These are phyloP conservation scores for Mycena indigotica DNA, from an alignment of 768 basidiomycete genomes.

Conservation along the genomic window DNA sequence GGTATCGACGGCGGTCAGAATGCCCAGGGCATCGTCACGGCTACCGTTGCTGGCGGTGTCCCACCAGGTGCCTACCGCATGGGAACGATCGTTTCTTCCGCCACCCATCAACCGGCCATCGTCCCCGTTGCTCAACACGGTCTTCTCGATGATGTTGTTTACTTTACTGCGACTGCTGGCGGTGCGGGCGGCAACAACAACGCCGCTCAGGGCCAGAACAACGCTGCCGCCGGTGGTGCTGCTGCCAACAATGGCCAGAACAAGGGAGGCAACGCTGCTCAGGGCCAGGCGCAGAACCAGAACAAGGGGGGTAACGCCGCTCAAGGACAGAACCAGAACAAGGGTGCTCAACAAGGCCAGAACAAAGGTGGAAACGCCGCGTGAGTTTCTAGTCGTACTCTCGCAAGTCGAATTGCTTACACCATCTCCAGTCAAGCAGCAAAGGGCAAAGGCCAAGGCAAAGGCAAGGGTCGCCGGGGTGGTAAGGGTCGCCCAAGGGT, in stretches of 20 bases:
- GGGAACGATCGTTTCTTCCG: slow-evolving; percentile 55
- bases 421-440: too few relatives aligned
- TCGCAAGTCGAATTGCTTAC: background rate
- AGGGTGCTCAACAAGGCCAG: too few relatives aligned
- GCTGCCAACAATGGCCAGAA: slow-evolving; percentile 9
- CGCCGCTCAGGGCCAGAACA: slow-evolving; percentile 5
- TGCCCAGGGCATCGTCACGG: slow-evolving; percentile 49
- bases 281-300: background rate
- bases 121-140: slow-evolving; percentile 66
- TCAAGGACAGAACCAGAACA: too few relatives aligned
- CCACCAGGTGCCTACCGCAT: slow-evolving; percentile 61
- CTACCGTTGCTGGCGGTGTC: slow-evolving; percentile 55
- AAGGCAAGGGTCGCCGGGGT: background rate
- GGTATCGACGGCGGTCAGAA: slow-evolving; percentile 46
- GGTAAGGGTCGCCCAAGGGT: background rate
- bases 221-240: slow-evolving; percentile 3
- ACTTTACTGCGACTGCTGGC: slow-evolving; percentile 38
- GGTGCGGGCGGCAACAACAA: slow-evolving; percentile 18
- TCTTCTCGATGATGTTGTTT: slow-evolving; percentile 58
- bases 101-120: slow-evolving; percentile 62
- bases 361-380: too few relatives aligned
- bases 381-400: too few relatives aligned
- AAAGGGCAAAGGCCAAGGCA: background rate
- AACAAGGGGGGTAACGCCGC: too few relatives aligned
- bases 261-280: background rate